Percentiles rank a stretch among this genome's conserved stretches.
phyloP scores from a whole-genome alignment of 73 alveolate genomes.

The Paramecium sexaurelia region DNA sequence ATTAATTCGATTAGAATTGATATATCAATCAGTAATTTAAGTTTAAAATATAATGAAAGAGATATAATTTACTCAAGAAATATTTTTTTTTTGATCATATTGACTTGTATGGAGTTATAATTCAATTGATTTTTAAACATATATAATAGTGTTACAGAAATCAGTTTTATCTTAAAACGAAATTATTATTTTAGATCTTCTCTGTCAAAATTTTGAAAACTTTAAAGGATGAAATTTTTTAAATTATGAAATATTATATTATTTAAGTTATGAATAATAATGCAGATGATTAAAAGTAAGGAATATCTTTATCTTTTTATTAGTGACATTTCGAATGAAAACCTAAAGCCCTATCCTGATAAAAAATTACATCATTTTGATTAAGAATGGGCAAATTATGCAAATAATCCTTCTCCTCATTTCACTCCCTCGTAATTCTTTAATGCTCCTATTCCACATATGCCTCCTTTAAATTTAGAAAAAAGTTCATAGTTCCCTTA shows the following conservation, averaged over 20 bases:
- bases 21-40: too few species aligned
- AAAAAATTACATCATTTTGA: slow-evolving; percentile 10
- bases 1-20: too few species aligned
- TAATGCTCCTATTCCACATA: background rate
- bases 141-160: too few species aligned
- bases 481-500: slow-evolving; percentile 3
- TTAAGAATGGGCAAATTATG: slow-evolving; percentile 6
- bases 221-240: background rate
- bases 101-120: too few species aligned
- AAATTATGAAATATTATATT: background rate
- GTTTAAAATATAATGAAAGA: too few species aligned
- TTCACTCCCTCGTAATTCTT: slow-evolving; percentile 10
- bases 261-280: slow-evolving; percentile 2
- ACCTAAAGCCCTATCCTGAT: background rate
- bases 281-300: background rate
- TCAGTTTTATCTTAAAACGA: too few species aligned
- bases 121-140: too few species aligned
- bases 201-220: too few species aligned
- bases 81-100: too few species aligned
- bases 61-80: too few species aligned
- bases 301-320: background rate
- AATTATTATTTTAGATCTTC: too few species aligned
- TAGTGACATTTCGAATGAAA: slow-evolving; percentile 15
- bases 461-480: slow-evolving; percentile 29
- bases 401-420: background rate